Base-by-base conservation (phyloP, 2,329 filamentous ascomycete genomes). In the Podosphaera fusca region DNA sequence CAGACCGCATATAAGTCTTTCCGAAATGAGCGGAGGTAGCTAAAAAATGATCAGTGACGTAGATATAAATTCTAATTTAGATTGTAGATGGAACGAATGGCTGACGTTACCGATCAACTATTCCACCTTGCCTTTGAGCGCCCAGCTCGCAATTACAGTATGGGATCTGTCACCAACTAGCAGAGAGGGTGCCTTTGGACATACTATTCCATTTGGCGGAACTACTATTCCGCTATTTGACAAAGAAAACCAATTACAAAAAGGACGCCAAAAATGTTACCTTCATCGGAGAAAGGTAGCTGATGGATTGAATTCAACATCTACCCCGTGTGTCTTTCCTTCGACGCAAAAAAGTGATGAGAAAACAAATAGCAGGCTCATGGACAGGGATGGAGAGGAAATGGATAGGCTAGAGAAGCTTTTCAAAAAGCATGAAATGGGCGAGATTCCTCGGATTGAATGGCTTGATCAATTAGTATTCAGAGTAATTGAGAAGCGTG, bases 361-460 rank as follows among this genome's bases (percentile, higher is more conserved):
- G 71, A 55, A 70, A 70, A 46, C 67, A 70, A 55, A 58, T 56
- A 65, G 67, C 0, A 70, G 75, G 1, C 71, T 75, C 0, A 29
- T 58, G 9, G 71, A 85, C 58, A 83, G 83, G 63, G 81, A 94
- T 59, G 72, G 72, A n/a, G 81, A 87, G 56, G 92, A 98, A 69
- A 76, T 95, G 60, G 88, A 95, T 64, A 77, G 92, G 21, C 77
- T 98, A 63, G 89, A 96, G 66, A 83, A 81, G 56, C 70, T 96
- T 30, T 85, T 98, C 67, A 98, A 98, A 71, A 94, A 95, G 70
- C 92, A 96, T 66, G 94, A 98, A 67, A 94, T 95, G 84, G 89
- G 88, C 21, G 92, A 98, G 67, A 90, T 98, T 33, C 82, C 87
- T 0, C 80, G 88, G 14, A 85, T 95, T 53, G 87, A 94, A 64